Base-by-base conservation (phyloP, 140 eudicot species). In the Erigeron philadelphicus region DNA sequence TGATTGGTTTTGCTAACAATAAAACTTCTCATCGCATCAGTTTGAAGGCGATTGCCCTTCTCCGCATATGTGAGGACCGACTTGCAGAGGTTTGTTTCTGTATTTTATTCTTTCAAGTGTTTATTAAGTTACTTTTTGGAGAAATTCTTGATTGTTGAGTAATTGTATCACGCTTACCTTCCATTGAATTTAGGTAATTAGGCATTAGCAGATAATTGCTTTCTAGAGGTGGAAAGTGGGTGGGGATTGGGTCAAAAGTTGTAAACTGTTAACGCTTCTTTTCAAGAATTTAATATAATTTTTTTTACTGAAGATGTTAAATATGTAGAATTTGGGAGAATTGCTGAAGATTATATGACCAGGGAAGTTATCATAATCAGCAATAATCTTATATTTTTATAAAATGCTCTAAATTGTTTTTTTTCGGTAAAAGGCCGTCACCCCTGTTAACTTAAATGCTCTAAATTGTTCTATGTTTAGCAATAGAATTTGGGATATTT, bases 1-100 rank as follows among this genome's bases (percentile, higher is more conserved):
- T 93, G 72, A 93, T 93, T 80, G 95, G 98, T 55, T 93, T 93
- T 87, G 97, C 98, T 72, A 93, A 89, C 85, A 93, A 93, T 76
- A 93, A 89, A 75, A 84, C 80, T 70, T 93, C 98, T 69, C 96
- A 80, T 66, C 90, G 97, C 58, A 93, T 93, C 74, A 93, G 98
- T 73, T 84, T 93, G 76, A 93, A 93, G 87, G 98, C 98, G 61
- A 93, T 93, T 52, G 98, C 98, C 45, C 95, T 93, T 70, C 92
- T 93, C 61, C 98, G 98, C 70, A 93, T 93, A 54, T 93, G 98
- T 61, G 98, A 93, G 78, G 98, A 93, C 72, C 95, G 98, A 67
- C 96, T 93, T 75, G 98, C 98, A 23, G 98, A 93, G 98, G 98
- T 93, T 76, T 73, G 83, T 74, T 64, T 66, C n/a, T 57, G 0